Conservation (phyloP, 2,329 filamentous ascomycete genomes). For the Boeremia lycopersici region DNA sequence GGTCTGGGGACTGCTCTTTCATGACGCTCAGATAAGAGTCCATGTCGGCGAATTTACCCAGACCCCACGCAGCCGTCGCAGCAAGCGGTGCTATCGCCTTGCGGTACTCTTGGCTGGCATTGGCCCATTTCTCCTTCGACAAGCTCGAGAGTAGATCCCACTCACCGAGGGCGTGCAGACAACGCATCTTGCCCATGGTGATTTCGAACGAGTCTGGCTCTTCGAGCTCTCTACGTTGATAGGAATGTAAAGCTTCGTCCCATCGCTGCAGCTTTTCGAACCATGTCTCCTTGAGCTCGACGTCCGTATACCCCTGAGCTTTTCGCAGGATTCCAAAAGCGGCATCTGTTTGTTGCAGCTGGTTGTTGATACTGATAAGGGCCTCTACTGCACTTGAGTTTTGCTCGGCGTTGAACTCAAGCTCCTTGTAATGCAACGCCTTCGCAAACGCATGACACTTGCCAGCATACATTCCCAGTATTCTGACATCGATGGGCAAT, state of each 20-base stretch:
- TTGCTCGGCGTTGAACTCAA: constrained; percentile 97
- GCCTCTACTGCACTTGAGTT: constrained; percentile 95
- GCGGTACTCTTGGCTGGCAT: constrained; percentile 84
- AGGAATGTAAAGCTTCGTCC: constrained; percentile 94
- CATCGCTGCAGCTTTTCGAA: constrained; percentile 98
- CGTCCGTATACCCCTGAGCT: constrained; percentile 93
- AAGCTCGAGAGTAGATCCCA: constrained; percentile 92
- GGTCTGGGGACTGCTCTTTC: constrained; percentile 89
- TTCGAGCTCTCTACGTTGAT: constrained; percentile 82
- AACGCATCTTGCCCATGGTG: constrained; percentile 99
- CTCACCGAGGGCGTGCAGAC: constrained; percentile 93
- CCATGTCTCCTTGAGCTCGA: constrained; percentile 97
- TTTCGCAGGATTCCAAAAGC: constrained; percentile 97
- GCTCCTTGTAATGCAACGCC: constrained; percentile 96
- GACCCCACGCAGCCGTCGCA: constrained; percentile 93
- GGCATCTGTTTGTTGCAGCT: constrained; percentile 96
- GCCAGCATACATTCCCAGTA: constrained; percentile 90
- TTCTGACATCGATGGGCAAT: constrained; percentile 93
- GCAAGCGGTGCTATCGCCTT: constrained; percentile 91
- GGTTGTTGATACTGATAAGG: constrained; percentile 98
- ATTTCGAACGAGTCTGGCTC: constrained; percentile 81
- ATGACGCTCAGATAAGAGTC: constrained; percentile 95
- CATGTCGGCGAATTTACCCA: constrained; percentile 98
- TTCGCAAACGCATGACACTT: constrained; percentile 99
- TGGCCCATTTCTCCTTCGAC: constrained; percentile 91